These are phyloP conservation scores for Chrysopogon serrulatus DNA, from an alignment of 176 grass and related monocot genomes.

Conservation along the genomic window DNA sequence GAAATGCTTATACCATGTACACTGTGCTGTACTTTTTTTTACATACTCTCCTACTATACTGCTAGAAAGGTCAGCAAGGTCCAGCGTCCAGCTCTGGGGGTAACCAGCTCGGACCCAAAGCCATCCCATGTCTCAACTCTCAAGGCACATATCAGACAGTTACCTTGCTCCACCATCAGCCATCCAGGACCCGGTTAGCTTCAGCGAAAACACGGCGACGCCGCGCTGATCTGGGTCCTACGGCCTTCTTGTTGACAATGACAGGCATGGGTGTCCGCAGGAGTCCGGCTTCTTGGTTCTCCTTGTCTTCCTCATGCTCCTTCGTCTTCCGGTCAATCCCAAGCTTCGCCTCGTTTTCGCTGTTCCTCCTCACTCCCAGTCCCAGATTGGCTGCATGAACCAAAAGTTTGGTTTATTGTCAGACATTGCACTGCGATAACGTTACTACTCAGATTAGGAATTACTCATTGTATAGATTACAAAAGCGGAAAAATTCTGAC, in stretches of 20 bases:
- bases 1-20: background rate
- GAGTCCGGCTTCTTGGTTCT: background rate
- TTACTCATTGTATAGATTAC: background rate
- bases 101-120: background rate
- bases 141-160: no score
- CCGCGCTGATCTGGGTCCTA: background rate
- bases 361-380: conserved; percentile 29
- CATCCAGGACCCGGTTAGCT: conserved; percentile 5
- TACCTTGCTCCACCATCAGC: conserved; percentile 9
- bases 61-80: background rate
- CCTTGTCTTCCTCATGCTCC: background rate
- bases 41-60: no score
- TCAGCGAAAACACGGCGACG: conserved; percentile 17
- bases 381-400: conserved; percentile 45
- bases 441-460: background rate
- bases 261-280: background rate
- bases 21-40: background rate
- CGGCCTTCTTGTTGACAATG: background rate
- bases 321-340: conserved; percentile 24
- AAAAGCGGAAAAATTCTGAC: background rate
- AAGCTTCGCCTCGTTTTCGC: conserved; percentile 12
- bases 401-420: background rate
- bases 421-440: background rate
- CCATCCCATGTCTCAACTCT: background rate
- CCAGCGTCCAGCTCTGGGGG: background rate